These are phyloP conservation scores for Aotearoamyces nothofagi DNA, from an alignment of 2,329 filamentous ascomycete genomes.

Conservation along the genomic window DNA sequence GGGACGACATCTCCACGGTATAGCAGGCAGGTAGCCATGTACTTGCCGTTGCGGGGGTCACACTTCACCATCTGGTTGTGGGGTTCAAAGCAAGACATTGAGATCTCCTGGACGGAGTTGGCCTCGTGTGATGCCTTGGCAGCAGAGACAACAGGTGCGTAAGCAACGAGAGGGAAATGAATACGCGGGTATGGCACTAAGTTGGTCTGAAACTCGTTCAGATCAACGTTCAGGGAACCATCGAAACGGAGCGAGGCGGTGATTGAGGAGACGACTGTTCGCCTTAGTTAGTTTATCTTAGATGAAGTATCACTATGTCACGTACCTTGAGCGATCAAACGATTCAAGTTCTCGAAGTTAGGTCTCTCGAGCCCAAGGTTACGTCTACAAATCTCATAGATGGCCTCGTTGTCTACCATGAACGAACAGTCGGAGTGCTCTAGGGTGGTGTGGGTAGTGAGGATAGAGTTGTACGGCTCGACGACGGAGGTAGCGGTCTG, in stretches of 20 bases:
- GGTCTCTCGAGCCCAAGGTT: slow-evolving; percentile 96
- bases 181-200: slow-evolving; percentile 97
- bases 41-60: slow-evolving; percentile 96
- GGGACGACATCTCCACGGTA: slow-evolving; percentile 98
- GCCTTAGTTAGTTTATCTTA: slow-evolving; percentile 15
- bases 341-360: slow-evolving; percentile 98
- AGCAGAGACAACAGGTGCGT: slow-evolving; percentile 85
- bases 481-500: slow-evolving; percentile 96
- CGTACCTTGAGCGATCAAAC: slow-evolving; percentile 87
- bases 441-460: slow-evolving; percentile 96
- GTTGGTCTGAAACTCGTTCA: slow-evolving; percentile 99
- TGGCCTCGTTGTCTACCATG: slow-evolving; percentile 99
- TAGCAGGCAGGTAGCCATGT: slow-evolving; percentile 97
- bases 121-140: slow-evolving; percentile 95
- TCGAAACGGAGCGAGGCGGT: slow-evolving; percentile 97
- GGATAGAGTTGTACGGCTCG: slow-evolving; percentile 99
- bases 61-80: slow-evolving; percentile 99
- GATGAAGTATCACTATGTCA: slow-evolving; percentile 5
- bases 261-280: slow-evolving; percentile 85
- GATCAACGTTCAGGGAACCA: slow-evolving; percentile 94
- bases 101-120: slow-evolving; percentile 97
- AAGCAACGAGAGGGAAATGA: slow-evolving; percentile 96
- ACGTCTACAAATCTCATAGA: slow-evolving; percentile 98
- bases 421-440: slow-evolving; percentile 99
- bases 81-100: slow-evolving; percentile 97